Conservation (phyloP, 768 basidiomycete species). For the Suillus sp. region DNA sequence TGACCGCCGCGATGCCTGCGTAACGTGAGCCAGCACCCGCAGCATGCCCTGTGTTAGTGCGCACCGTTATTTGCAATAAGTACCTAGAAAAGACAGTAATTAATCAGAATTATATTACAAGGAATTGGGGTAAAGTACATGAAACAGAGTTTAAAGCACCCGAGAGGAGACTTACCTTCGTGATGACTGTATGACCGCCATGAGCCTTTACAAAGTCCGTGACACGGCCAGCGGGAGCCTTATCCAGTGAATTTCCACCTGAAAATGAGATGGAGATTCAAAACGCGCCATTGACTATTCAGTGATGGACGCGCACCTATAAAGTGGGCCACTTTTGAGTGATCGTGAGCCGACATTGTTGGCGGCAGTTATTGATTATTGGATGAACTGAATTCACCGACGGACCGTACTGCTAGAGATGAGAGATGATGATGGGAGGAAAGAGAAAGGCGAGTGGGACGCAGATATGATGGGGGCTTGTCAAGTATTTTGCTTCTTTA, state of each 20-base stretch:
- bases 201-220: constrained; percentile 88
- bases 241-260: constrained; percentile 94
- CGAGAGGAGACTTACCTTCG: constrained; percentile 64
- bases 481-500: constrained; percentile 23
- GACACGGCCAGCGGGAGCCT: constrained; percentile 75
- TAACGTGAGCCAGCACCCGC: constrained; percentile 24
- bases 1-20: constrained; percentile 96
- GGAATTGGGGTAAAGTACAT: constrained; percentile 3
- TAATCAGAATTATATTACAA: constrained; percentile 15
- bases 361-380: constrained; percentile 9
- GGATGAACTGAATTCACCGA: constrained; percentile 10
- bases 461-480: constrained; percentile 17
- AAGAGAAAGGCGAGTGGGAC: constrained; percentile 13
- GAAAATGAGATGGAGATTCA: constrained; percentile 20
- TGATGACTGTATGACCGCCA: constrained; percentile 98
- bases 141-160: background rate
- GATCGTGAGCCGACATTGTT: constrained; percentile 47
- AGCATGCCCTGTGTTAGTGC: constrained; percentile 15
- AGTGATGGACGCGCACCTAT: constrained; percentile 46
- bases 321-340: constrained; percentile 63
- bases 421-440: constrained; percentile 25
- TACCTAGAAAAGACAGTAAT: constrained; percentile 52
- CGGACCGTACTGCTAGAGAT: constrained; percentile 15
- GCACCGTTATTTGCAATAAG: constrained; percentile 98
- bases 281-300: constrained; percentile 13